Percentiles rank a stretch among this genome's conserved stretches.
Conservation (phyloP, 2,329 filamentous ascomycete genomes). For the Colletotrichum noveboracense region DNA sequence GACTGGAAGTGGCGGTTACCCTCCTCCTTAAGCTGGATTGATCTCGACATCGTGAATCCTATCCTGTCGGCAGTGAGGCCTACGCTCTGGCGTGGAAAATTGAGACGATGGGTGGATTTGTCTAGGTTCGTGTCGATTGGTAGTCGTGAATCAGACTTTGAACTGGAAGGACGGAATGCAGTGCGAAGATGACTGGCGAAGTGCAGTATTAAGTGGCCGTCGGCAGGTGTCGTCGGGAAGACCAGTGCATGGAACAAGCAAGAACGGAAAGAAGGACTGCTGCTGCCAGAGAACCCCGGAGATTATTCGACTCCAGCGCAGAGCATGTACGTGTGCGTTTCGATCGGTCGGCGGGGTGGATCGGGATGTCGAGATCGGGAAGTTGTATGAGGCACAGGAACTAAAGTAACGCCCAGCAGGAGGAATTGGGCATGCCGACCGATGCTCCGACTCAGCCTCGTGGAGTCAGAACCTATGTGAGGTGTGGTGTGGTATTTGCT, state of each 20-base stretch:
- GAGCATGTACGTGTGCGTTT: neutral
- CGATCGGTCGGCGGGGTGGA: neutral
- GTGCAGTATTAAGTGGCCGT: neutral
- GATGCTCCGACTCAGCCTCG: neutral
- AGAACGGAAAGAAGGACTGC: neutral
- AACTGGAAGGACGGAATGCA: neutral
- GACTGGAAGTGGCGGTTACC: constrained; percentile 70
- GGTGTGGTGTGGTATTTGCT: neutral
- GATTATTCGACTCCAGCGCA: neutral
- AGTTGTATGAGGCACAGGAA: neutral
- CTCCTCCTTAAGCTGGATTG: constrained; percentile 55
- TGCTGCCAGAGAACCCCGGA: neutral
- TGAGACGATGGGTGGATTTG: neutral
- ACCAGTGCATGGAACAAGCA: neutral
- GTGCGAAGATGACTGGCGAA: neutral
- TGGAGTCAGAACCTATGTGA: neutral
- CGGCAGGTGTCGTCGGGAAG: neutral
- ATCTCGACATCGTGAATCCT: constrained; percentile 25
- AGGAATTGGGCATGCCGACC: neutral
- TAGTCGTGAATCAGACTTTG: neutral
- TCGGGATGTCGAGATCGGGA: neutral
- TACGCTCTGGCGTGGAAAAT: neutral
- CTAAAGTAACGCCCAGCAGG: neutral
- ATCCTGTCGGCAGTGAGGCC: neutral
- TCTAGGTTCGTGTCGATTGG: neutral